Evolutionary conservation across 306 rosid genomes (phyloP).

Genomic region (Boehmeria nivea): DNA sequence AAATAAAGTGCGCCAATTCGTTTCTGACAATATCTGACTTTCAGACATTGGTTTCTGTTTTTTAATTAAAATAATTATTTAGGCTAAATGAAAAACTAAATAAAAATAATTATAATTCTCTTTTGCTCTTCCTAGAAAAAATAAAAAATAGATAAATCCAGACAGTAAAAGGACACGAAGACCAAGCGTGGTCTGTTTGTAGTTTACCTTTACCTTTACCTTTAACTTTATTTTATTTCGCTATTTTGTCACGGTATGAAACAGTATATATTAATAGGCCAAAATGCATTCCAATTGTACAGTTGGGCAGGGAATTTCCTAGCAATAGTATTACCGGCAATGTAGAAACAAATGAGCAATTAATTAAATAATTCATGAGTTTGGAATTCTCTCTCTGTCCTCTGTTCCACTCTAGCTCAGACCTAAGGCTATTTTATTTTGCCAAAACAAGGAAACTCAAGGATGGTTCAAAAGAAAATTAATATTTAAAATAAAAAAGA

Average conservation of each 20-base stretch:
- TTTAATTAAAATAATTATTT: too few relatives aligned
- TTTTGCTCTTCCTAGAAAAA: not conserved
- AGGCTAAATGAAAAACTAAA: not conserved
- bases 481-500: too few relatives aligned
- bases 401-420: too few relatives aligned
- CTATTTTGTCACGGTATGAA: not conserved
- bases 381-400: too few relatives aligned
- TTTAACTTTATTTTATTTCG: not conserved
- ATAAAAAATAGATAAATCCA: conserved; percentile 5
- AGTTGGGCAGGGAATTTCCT: conserved; percentile 6
- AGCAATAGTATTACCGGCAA: not conserved
- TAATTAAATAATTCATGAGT: too few relatives aligned
- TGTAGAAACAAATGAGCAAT: not conserved
- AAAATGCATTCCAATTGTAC: not conserved
- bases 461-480: too few relatives aligned
- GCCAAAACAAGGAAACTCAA: too few relatives aligned
- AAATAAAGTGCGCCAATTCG: not conserved
- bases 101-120: conserved; percentile 1
- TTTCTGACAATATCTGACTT: conserved; percentile 9
- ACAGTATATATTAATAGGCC: too few relatives aligned
- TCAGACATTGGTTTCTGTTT: not conserved
- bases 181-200: conserved; percentile 28
- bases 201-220: not conserved
- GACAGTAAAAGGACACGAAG: conserved; percentile 30
- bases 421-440: too few relatives aligned